These are phyloP conservation scores for Cyberlindnera meyerae DNA, from an alignment of 805 yeast species.

Conservation along the genomic window DNA sequence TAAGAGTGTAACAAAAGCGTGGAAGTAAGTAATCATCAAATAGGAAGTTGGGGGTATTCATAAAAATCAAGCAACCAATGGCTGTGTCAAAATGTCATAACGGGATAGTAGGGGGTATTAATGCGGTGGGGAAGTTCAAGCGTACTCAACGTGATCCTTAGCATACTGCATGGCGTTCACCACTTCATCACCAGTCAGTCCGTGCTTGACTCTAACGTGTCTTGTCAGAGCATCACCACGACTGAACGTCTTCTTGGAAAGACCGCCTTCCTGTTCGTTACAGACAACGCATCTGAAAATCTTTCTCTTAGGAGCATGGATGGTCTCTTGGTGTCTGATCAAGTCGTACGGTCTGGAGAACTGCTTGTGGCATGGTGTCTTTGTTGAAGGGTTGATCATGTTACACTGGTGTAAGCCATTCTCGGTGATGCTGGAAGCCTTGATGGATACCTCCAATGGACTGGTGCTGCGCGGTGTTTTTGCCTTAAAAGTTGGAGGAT, in stretches of 20 bases:
- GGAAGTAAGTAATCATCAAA: too few species aligned
- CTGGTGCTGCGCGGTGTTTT: background rate
- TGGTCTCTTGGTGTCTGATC: constrained; percentile 93
- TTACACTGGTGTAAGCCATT: constrained; percentile 44
- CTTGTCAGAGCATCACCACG: constrained; percentile 93
- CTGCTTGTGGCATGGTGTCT: constrained; percentile 63
- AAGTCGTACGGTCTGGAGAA: constrained; percentile 94
- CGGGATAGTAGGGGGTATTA: background rate
- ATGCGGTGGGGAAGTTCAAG: constrained; percentile 1
- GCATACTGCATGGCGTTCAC: constrained; percentile 68
- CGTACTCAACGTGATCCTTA: constrained; percentile 68
- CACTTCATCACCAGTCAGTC: constrained; percentile 61
- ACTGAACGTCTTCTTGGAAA: constrained; percentile 70
- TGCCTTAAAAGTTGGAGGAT: too few species aligned
- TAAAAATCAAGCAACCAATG: too few species aligned
- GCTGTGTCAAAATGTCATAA: too few species aligned
- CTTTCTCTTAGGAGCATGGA: constrained; percentile 84
- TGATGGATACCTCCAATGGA: background rate
- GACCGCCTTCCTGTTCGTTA: constrained; percentile 29
- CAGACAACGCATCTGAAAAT: constrained; percentile 84
- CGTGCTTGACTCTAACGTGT: constrained; percentile 90
- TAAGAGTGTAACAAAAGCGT: too few species aligned
- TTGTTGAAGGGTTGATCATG: constrained; percentile 55
- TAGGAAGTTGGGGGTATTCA: too few species aligned
- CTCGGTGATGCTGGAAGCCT: constrained; percentile 4